phyloP scores from a whole-genome alignment of 2,329 filamentous ascomycete genomes.

The Atkinsonella hypoxylon region DNA sequence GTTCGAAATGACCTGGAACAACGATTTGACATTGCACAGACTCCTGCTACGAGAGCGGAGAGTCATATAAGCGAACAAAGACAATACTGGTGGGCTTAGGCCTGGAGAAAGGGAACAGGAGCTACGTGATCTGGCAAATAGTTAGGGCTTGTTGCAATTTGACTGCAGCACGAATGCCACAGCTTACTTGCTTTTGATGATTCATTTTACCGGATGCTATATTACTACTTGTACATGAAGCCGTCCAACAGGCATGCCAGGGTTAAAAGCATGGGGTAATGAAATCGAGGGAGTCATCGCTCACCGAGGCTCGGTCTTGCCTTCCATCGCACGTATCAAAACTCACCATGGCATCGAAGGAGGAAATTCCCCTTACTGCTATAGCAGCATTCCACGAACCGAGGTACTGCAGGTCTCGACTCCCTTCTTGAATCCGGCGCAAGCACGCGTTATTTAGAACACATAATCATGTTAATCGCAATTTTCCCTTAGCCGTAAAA shows the following conservation, averaged over 20 bases:
- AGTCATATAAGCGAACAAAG: background rate
- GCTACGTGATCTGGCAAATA: background rate
- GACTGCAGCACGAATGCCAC: background rate
- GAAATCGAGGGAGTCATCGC: background rate
- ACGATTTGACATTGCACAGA: background rate
- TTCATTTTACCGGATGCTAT: conserved; percentile 2
- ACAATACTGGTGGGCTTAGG: background rate
- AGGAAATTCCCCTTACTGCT: background rate
- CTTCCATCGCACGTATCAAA: background rate
- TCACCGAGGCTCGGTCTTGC: background rate
- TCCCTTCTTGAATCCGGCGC: background rate
- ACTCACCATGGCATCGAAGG: background rate
- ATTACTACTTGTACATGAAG: conserved; percentile 6
- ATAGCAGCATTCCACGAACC: background rate
- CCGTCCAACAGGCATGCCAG: background rate
- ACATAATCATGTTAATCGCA: background rate
- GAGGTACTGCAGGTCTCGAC: background rate
- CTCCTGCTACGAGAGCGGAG: too few relatives aligned
- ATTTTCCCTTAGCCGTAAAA: conserved; percentile 1
- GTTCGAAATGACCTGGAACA: background rate
- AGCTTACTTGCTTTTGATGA: background rate
- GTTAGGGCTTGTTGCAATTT: background rate
- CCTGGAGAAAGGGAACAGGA: background rate
- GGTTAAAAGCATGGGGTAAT: background rate
- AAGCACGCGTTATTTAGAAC: background rate